Conservation (phyloP, 768 basidiomycete species). For the Daedalea quercina region DNA sequence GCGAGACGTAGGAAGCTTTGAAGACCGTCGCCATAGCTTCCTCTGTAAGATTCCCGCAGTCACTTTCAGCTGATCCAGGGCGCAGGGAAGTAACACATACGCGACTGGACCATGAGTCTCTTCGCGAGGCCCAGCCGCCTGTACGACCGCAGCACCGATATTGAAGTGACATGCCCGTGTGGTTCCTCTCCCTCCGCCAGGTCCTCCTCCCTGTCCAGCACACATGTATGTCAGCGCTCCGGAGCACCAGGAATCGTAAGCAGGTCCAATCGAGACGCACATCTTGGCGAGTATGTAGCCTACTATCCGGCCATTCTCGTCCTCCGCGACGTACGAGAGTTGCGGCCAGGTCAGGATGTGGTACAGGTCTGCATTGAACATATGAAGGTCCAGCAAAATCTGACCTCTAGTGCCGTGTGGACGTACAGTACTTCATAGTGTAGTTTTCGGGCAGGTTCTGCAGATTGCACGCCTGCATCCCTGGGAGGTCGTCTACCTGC, state of each 20-base stretch:
- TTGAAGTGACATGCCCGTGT: conserved; percentile 94
- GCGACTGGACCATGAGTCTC: conserved; percentile 89
- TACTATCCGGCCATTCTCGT: conserved; percentile 81
- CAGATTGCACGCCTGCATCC: conserved; percentile 92
- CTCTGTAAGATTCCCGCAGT: conserved; percentile 40
- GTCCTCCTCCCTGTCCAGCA: conserved; percentile 52
- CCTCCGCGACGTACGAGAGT: conserved; percentile 89
- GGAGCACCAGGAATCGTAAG: not conserved
- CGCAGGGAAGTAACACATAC: conserved; percentile 40
- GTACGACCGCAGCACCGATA: conserved; percentile 88
- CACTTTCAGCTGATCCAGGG: not conserved
- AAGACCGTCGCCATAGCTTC: conserved; percentile 90
- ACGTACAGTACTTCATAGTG: conserved; percentile 70
- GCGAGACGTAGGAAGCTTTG: conserved; percentile 73
- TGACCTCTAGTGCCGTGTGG: not conserved
- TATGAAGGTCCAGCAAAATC: too few species aligned
- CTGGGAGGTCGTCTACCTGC: conserved; percentile 81
- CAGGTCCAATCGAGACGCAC: conserved; percentile 38
- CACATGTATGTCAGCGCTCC: not conserved
- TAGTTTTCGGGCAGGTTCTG: conserved; percentile 94
- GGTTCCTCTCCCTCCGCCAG: conserved; percentile 50
- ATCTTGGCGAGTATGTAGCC: conserved; percentile 97
- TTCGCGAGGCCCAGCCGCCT: conserved; percentile 90
- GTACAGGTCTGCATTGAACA: conserved; percentile 71
- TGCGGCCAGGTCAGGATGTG: conserved; percentile 91